These are phyloP conservation scores for Heracleum sosnowskyi DNA, from an alignment of 129 eudicot genomes.

Conservation along the genomic window DNA sequence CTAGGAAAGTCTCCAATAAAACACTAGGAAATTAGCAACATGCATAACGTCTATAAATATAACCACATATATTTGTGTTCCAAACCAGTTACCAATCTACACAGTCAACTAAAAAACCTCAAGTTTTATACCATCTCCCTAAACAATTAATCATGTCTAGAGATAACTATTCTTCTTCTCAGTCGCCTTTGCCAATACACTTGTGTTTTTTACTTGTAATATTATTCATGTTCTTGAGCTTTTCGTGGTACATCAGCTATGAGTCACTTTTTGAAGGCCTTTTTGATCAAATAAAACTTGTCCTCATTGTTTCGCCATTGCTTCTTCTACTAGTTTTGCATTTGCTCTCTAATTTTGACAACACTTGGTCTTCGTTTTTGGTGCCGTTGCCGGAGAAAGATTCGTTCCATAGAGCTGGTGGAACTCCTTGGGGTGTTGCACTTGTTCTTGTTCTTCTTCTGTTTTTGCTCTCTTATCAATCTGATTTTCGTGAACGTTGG, in stretches of 20 bases:
- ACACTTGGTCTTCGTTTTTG: conserved; percentile 27
- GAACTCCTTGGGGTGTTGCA: conserved; percentile 90
- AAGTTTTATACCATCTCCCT: background rate
- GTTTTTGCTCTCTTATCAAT: conserved; percentile 82
- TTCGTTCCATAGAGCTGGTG: conserved; percentile 48
- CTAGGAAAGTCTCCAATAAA: background rate
- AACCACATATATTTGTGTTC: background rate
- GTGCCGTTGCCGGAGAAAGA: conserved; percentile 48
- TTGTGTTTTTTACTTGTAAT: conserved; percentile 56
- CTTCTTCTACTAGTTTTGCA: conserved; percentile 56
- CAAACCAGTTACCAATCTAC: background rate
- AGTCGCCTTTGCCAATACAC: conserved; percentile 52
- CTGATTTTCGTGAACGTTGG: conserved; percentile 79
- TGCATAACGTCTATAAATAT: conserved; percentile 11
- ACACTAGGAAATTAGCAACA: background rate
- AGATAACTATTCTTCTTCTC: conserved; percentile 24
- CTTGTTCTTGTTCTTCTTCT: conserved; percentile 69
- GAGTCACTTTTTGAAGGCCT: conserved; percentile 69
- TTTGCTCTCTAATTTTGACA: conserved; percentile 39
- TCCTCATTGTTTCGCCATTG: conserved; percentile 64
- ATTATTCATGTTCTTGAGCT: conserved; percentile 58
- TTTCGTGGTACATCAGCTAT: conserved; percentile 76
- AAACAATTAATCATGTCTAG: conserved; percentile 6
- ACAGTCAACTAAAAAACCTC: background rate
- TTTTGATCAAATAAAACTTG: conserved; percentile 59